Evolutionary conservation across 352 stramenopile genomes (phyloP), one percentile per base, ranked within the genome.

Genomic region (Phytophthora colocasiae): DNA sequence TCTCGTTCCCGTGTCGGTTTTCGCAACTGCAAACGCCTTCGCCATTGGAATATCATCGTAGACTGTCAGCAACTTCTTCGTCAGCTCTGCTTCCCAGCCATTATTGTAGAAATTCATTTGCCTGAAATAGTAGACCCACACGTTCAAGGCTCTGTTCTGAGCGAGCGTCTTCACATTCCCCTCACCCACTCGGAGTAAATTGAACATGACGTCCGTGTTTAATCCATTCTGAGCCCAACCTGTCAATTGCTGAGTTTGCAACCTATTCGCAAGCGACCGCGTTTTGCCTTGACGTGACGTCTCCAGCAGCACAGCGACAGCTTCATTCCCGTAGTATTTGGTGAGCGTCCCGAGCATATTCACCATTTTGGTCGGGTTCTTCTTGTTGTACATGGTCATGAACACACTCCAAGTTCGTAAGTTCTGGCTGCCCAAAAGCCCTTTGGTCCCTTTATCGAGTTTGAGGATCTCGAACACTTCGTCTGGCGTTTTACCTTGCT

Each of bases 61-160:
- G 1, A 57, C 49, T 11, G 50, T 58, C 36, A 39, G 9, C n/a
- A 58, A 14, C 8, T 48, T 58, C 4, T 48, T 48, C 1, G 27
- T 49, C 4, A 58, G 3, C 15, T 27, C 15, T 12, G 27, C 12
- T 29, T 48, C 9, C 50, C 50, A n/a, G 22, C 27, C 22, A 17
- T 14, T 29, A 12, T 48, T 58, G 50, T 48, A 39, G 6, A 10
- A 4, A 8, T 58, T 58, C 36, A 38, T 48, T 22, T 14, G 22
- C 2, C 17, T 48, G 26, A 58, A 58, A 14, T 27, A 58, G 50
- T 58, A 58, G 19, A 39, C 36, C 50, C 50, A 58, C 36, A 58
- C 50, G 24, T 48, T 58, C 38, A 58, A 40, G 6, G 22, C 50
- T 9, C 27, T 48, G 50, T 58, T 58, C 10, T 19, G 4, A 41